Percentiles rank a stretch among this genome's conserved stretches.
Conservation (phyloP, 78 protist species). For the Protostelium mycophagum region DNA sequence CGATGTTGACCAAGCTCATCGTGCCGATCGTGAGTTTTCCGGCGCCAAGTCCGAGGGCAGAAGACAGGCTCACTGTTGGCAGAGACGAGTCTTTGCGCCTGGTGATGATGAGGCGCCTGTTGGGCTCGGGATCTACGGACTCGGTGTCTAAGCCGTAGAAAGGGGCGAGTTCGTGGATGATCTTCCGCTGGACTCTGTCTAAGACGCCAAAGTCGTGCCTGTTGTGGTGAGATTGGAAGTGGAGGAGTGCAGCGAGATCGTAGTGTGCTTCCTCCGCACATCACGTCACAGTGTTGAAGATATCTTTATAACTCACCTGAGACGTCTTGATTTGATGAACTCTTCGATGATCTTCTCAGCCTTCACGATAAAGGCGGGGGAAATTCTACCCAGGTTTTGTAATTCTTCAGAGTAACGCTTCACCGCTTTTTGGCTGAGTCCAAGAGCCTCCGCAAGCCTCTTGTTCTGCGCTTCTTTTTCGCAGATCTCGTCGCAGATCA, state of each 20-base stretch:
- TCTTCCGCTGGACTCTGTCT: not conserved
- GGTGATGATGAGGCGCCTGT: not conserved
- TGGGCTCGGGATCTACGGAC: not conserved
- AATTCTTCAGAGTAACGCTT: not conserved
- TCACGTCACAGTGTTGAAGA: too few species aligned
- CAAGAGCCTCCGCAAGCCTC: constrained; percentile 31
- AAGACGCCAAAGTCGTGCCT: not conserved
- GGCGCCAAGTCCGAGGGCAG: not conserved
- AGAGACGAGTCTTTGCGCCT: not conserved
- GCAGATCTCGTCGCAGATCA: constrained; percentile 67
- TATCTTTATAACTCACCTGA: not conserved
- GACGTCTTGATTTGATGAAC: not conserved
- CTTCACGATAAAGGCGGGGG: not conserved
- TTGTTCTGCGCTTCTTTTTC: constrained; percentile 42
- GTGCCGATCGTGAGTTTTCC: not conserved
- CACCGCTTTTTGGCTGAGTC: not conserved
- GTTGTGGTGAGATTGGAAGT: not conserved
- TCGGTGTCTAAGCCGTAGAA: not conserved
- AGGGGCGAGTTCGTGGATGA: not conserved
- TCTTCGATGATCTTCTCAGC: not conserved
- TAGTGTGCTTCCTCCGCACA: too few species aligned
- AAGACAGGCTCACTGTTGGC: not conserved
- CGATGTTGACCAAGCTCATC: not conserved
- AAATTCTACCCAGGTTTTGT: not conserved
- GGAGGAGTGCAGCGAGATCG: too few species aligned